phyloP scores from a whole-genome alignment of 2,329 filamentous ascomycete species.

The Fusarium irregulare region DNA sequence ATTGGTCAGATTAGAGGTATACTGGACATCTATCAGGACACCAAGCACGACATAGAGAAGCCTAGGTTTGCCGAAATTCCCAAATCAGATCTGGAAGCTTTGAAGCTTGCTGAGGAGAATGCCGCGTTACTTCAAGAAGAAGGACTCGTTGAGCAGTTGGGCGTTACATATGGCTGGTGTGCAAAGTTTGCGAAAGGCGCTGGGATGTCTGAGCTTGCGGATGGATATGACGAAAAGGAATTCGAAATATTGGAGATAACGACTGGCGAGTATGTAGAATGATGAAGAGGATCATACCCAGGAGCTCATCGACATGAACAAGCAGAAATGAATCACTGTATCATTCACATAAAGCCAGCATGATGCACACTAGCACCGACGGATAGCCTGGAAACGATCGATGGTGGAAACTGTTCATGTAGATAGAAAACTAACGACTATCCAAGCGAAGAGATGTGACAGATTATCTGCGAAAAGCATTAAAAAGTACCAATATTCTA shows the following conservation, averaged over 20 bases:
- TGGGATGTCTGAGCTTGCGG: not conserved
- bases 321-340: too few relatives aligned
- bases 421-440: too few relatives aligned
- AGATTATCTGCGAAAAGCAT: too few relatives aligned
- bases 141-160: conserved; percentile 10
- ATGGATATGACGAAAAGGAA: conserved; percentile 16
- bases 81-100: conserved; percentile 9
- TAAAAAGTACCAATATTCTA: too few relatives aligned
- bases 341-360: too few relatives aligned
- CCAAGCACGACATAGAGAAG: not conserved
- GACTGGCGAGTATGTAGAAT: not conserved
- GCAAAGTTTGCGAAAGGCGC: conserved; percentile 5
- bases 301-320: too few relatives aligned
- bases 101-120: conserved; percentile 1
- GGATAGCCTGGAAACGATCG: too few relatives aligned
- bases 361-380: too few relatives aligned
- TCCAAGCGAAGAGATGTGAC: too few relatives aligned
- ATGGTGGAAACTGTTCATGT: too few relatives aligned
- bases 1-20: conserved; percentile 13
- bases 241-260: conserved; percentile 16
- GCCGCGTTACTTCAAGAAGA: not conserved
- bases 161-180: conserved; percentile 15
- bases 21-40: conserved; percentile 11
- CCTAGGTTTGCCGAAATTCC: conserved; percentile 10
- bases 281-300: too few relatives aligned